Evolutionary conservation across 2,329 filamentous ascomycete species (phyloP).

Genomic region (Talaromyces sp.): DNA sequence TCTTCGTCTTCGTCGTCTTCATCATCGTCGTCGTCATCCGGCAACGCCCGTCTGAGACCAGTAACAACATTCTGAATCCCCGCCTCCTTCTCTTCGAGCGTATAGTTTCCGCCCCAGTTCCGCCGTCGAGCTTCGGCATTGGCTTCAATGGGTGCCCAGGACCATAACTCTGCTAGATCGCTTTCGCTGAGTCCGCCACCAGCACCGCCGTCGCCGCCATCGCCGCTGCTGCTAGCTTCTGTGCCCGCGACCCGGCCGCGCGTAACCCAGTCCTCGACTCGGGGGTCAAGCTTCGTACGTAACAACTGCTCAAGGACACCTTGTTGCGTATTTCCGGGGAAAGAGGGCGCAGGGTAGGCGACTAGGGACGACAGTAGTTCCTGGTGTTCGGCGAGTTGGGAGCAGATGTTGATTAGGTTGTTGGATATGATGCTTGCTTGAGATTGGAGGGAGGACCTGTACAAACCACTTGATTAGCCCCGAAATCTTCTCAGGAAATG

Average conservation of each 20-base stretch:
- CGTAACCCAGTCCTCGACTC: constrained; percentile 69
- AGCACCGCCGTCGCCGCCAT: background rate
- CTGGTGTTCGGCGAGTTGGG: constrained; percentile 61
- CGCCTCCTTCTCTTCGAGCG: constrained; percentile 62
- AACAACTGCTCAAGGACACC: constrained; percentile 64
- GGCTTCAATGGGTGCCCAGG: constrained; percentile 50
- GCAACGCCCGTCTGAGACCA: constrained; percentile 58
- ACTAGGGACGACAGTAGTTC: constrained; percentile 67
- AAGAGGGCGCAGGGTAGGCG: constrained; percentile 72
- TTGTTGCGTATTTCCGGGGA: constrained; percentile 63
- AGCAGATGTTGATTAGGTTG: constrained; percentile 64
- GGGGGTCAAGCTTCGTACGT: constrained; percentile 78
- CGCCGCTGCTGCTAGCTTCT: background rate
- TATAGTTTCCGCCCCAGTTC: constrained; percentile 64
- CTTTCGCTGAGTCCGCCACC: constrained; percentile 37
- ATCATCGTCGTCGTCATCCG: constrained; percentile 52
- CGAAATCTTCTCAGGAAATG: too few relatives aligned
- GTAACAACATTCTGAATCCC: constrained; percentile 70
- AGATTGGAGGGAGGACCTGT: constrained; percentile 67
- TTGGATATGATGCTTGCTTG: constrained; percentile 67
- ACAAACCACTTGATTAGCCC: background rate
- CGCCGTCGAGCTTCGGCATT: constrained; percentile 44
- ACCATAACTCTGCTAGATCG: constrained; percentile 60
- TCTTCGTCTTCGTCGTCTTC: constrained; percentile 53
- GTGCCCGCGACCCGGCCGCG: constrained; percentile 51